Evolutionary conservation across 2,329 filamentous ascomycete genomes (phyloP), one percentile per base, ranked within the genome.

Genomic region (Juglanconis sp.): DNA sequence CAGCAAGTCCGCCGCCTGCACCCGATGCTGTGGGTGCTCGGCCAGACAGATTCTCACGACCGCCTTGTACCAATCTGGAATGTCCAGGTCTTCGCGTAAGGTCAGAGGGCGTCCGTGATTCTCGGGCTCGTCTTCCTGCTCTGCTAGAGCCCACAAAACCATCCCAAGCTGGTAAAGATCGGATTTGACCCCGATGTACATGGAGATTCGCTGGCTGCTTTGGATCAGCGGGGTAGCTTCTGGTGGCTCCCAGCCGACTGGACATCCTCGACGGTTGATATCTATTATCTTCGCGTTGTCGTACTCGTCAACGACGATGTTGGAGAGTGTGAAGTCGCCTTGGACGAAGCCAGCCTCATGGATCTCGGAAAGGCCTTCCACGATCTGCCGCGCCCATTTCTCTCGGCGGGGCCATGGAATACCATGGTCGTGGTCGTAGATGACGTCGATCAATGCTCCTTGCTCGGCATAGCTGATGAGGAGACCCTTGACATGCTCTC

Each of bases 101-200:
- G 77, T 77, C 62, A 96, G 75, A 0, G 93, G 93, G 24, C 91
- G 84, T 47, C 83, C 83, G 62, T 90, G 87, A 24, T 85, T 81
- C 72, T 98, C 95, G 1, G 95, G 95, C 69, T 98, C 94, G 68
- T 98, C 94, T 59, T 93, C 86, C 66, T 94, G 85, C 70, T 89
- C 89, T 1, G 92, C 94, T 50, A 99, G 77, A 30, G 91, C 92
- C 92, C 94, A 99, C 3, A 99, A 78, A 2, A 96, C 92, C 95
- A 99, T 99, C 5, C 95, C 95, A 5, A 98, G 82, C 74, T 99
- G 95, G 69, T 90, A 99, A 1, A 99, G 80, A 74, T 99, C 95
- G 0, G 94, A 96, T 75, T 99, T 99, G 71, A 97, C 92, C 11
- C 95, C 94, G 71, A 99, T 98, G 70, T 96, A 97, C 88, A 98